These are phyloP conservation scores for Periconia sp. DNA, from an alignment of 2,329 filamentous ascomycete species.

Conservation along the genomic window DNA sequence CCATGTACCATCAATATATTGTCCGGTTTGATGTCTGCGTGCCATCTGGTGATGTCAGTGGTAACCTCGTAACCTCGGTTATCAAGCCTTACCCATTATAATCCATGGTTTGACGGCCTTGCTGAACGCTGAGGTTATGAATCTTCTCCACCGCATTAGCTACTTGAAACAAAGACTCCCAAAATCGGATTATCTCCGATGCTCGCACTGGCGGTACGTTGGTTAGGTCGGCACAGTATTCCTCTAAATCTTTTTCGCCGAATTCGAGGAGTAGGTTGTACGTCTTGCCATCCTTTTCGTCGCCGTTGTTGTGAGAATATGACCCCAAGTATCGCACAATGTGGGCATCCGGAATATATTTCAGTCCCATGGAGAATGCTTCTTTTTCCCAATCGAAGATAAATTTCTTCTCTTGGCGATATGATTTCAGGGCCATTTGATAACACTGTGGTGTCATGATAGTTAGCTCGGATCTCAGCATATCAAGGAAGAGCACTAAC, in stretches of 20 bases:
- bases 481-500: background rate
- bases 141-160: constrained; percentile 25
- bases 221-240: constrained; percentile 20
- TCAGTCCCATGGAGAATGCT: constrained; percentile 5
- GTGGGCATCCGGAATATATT: background rate
- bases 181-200: constrained; percentile 30
- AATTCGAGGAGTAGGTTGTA: constrained; percentile 39
- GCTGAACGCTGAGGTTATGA: constrained; percentile 16
- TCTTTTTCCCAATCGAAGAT: constrained; percentile 4
- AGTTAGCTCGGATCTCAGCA: background rate
- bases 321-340: constrained; percentile 4
- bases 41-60: constrained; percentile 24
- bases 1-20: constrained; percentile 42
- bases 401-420: background rate
- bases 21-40: constrained; percentile 48
- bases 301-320: background rate
- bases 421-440: constrained; percentile 5
- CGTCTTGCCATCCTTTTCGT: constrained; percentile 2
- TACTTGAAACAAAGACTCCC: constrained; percentile 31
- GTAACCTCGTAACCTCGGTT: too few relatives aligned
- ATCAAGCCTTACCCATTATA: constrained; percentile 1
- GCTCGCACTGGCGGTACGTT: constrained; percentile 21
- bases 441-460: constrained; percentile 4
- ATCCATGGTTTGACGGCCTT: background rate
- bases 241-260: constrained; percentile 34